Conservation (phyloP, 305 asterid species). For the Fraxinus ornus region DNA sequence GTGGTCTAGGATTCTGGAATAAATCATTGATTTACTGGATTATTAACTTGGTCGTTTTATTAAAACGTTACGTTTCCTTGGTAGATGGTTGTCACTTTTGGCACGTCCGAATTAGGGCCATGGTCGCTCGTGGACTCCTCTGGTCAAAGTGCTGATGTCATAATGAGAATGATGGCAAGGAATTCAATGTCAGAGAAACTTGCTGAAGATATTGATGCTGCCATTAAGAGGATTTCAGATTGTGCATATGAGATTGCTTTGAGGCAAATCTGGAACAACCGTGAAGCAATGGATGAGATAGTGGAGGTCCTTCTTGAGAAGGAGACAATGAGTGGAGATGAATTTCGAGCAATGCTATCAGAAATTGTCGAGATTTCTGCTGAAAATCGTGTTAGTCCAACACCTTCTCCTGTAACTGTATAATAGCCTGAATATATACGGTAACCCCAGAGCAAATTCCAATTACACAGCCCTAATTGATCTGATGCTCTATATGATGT, state of each 20-base stretch:
- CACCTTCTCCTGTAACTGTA: conserved; percentile 60
- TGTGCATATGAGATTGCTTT: conserved; percentile 78
- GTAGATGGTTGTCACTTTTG: conserved; percentile 91
- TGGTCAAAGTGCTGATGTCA: conserved; percentile 73
- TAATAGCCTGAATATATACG: conserved; percentile 25
- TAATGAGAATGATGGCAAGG: conserved; percentile 98
- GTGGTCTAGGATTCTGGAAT: not conserved
- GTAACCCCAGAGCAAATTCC: not conserved
- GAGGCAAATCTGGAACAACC: conserved; percentile 72
- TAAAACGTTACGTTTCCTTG: not conserved
- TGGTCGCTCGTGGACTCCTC: conserved; percentile 91
- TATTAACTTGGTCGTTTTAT: not conserved
- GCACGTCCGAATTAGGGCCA: conserved; percentile 92
- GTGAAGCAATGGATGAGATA: conserved; percentile 87
- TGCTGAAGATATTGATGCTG: conserved; percentile 86
- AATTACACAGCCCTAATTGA: not conserved
- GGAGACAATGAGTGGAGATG: conserved; percentile 91
- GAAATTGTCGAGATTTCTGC: conserved; percentile 78
- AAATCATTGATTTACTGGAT: not conserved
- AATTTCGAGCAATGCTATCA: conserved; percentile 80
- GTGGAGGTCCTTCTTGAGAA: conserved; percentile 90
- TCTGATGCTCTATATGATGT: not conserved
- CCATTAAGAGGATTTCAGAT: conserved; percentile 77
- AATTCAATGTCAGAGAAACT: conserved; percentile 95
- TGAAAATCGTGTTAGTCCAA: conserved; percentile 55